Evolutionary conservation across 164 flowering plant species (phyloP).

Genomic region (Nymphaea thermarum): DNA sequence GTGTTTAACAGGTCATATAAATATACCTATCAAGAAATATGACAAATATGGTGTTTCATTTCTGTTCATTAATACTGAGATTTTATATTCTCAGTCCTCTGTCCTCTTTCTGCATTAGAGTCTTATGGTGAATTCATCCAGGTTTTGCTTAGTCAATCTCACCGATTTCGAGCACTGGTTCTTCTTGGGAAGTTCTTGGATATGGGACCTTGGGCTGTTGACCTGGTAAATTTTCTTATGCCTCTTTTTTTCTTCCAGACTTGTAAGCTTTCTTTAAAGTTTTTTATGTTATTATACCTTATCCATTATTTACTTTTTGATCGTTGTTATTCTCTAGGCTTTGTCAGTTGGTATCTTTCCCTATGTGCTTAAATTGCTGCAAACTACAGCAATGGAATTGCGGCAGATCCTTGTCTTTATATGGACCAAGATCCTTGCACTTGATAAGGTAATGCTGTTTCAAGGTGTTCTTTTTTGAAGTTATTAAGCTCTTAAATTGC

Average conservation of each 20-base stretch:
- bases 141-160: constrained; percentile 96
- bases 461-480: not conserved
- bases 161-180: constrained; percentile 84
- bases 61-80: no score
- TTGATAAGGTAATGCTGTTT: constrained; percentile 64
- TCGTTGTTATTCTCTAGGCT: constrained; percentile 36
- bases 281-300: not conserved
- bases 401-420: constrained; percentile 95
- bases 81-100: no score
- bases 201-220: constrained; percentile 99
- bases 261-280: not conserved
- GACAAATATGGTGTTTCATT: no score
- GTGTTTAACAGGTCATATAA: no score
- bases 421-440: constrained; percentile 96
- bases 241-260: not conserved
- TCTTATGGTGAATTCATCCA: constrained; percentile 9
- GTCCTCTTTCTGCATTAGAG: not conserved
- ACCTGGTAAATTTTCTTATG: constrained; percentile 48
- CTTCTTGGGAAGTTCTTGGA: constrained; percentile 95
- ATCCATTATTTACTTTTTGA: not conserved
- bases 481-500: not conserved
- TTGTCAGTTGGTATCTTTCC: constrained; percentile 98
- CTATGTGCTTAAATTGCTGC: constrained; percentile 82
- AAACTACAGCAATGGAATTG: constrained; percentile 79
- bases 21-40: no score